Evolutionary conservation across 2,329 filamentous ascomycete species (phyloP).

Genomic region (Aspergillus sergii): DNA sequence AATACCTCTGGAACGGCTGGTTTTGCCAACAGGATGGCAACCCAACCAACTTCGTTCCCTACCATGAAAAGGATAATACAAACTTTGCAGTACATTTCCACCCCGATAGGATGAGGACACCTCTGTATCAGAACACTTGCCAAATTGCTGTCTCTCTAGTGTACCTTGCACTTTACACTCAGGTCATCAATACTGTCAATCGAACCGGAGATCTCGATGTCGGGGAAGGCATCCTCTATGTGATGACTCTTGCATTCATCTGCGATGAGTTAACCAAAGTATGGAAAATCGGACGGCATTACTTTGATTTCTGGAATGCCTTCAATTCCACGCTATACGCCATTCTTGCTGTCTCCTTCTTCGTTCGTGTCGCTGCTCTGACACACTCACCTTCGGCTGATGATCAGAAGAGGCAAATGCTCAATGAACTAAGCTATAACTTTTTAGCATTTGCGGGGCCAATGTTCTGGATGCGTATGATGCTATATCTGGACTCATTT

Average conservation of each 20-base stretch:
- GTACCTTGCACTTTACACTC: constrained; percentile 83
- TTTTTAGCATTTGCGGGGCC: constrained; percentile 90
- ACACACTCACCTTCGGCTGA: constrained; percentile 58
- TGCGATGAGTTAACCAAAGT: constrained; percentile 86
- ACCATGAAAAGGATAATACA: constrained; percentile 77
- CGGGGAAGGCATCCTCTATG: constrained; percentile 80
- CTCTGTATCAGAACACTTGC: constrained; percentile 87
- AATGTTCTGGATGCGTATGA: constrained; percentile 92
- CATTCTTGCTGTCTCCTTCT: constrained; percentile 75
- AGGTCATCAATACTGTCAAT: constrained; percentile 93
- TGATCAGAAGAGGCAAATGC: constrained; percentile 58
- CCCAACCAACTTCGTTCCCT: constrained; percentile 85
- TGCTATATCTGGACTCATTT: constrained; percentile 91
- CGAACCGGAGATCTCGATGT: constrained; percentile 78
- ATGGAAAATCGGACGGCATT: constrained; percentile 90
- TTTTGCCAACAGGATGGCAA: constrained; percentile 94
- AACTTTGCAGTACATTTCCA: constrained; percentile 82
- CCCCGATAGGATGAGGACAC: constrained; percentile 90
- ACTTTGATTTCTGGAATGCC: constrained; percentile 94
- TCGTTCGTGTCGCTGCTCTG: constrained; percentile 77
- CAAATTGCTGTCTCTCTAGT: constrained; percentile 83
- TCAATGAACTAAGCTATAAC: constrained; percentile 87
- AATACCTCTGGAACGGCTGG: constrained; percentile 93
- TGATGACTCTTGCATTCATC: constrained; percentile 89
- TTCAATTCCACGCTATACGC: constrained; percentile 86